phyloP scores from a whole-genome alignment of 2,329 filamentous ascomycete species.

The Ophiostoma sp. region DNA sequence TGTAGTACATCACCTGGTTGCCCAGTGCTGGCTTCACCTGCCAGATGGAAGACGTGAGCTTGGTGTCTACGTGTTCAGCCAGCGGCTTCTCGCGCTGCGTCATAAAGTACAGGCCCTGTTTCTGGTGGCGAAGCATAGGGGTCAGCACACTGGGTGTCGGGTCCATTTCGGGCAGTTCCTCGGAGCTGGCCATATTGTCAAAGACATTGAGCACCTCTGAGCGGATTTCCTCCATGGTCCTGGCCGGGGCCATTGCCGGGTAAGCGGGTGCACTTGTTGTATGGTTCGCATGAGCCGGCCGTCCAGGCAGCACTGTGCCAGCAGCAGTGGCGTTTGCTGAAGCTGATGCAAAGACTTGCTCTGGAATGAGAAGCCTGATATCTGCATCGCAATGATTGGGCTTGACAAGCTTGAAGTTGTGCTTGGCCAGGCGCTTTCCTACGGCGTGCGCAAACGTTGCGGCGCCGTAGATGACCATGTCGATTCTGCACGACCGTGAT shows the following conservation, averaged over 20 bases:
- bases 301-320: neutral
- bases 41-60: conserved; percentile 71
- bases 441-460: conserved; percentile 59
- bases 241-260: neutral
- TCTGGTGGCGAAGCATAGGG: conserved; percentile 75
- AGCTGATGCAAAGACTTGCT: conserved; percentile 29
- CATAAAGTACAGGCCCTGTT: conserved; percentile 86
- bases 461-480: conserved; percentile 75
- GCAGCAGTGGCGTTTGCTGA: neutral
- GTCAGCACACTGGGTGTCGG: conserved; percentile 58
- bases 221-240: conserved; percentile 80
- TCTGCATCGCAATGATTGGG: conserved; percentile 63
- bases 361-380: conserved; percentile 68
- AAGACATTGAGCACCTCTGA: conserved; percentile 83
- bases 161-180: conserved; percentile 70
- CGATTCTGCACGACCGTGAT: conserved; percentile 58
- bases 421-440: conserved; percentile 61
- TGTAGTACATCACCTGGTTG: conserved; percentile 58
- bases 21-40: conserved; percentile 53
- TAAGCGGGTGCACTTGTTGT: conserved; percentile 1
- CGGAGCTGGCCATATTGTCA: conserved; percentile 70
- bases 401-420: conserved; percentile 61
- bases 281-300: neutral
- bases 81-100: conserved; percentile 65
- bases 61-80: conserved; percentile 51